These are phyloP conservation scores for Neurospora sp. DNA, from an alignment of 495 filamentous ascomycete genomes.

Conservation along the genomic window DNA sequence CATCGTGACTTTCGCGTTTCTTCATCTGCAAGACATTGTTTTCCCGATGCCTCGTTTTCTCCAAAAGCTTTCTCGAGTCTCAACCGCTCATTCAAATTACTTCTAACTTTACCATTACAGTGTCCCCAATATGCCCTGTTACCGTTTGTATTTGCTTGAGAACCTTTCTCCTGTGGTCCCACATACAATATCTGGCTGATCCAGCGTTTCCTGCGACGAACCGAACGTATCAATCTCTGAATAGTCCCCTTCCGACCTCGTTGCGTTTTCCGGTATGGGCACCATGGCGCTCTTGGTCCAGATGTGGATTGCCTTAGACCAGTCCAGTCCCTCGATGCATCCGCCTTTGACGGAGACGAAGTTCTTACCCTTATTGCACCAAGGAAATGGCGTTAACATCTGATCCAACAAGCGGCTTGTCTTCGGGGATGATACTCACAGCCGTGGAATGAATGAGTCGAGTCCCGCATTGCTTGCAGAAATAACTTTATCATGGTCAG, in stretches of 20 bases:
- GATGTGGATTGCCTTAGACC: constrained; percentile 47
- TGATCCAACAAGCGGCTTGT: background rate
- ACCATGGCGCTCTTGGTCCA: constrained; percentile 53
- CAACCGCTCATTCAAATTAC: background rate
- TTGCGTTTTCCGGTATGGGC: constrained; percentile 50
- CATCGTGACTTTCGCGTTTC: background rate
- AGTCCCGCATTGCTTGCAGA: constrained; percentile 51
- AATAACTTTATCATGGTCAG: constrained; percentile 29
- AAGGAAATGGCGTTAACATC: background rate
- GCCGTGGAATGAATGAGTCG: constrained; percentile 46
- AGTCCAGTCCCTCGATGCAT: constrained; percentile 48
- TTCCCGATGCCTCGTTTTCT: background rate
- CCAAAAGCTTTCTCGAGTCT: background rate
- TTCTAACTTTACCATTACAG: background rate
- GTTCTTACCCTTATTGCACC: constrained; percentile 29
- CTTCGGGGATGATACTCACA: constrained; percentile 14
- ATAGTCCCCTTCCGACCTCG: constrained; percentile 29
- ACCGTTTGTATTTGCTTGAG: background rate
- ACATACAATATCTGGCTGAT: constrained; percentile 27
- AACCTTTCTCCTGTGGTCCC: constrained; percentile 5
- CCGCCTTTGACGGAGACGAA: constrained; percentile 52
- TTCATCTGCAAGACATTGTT: background rate
- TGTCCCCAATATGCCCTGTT: background rate
- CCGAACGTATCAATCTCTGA: constrained; percentile 31
- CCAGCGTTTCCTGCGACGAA: constrained; percentile 24